Evolutionary conservation across 768 basidiomycete species (phyloP).

Genomic region (Leccinum ochraceum): DNA sequence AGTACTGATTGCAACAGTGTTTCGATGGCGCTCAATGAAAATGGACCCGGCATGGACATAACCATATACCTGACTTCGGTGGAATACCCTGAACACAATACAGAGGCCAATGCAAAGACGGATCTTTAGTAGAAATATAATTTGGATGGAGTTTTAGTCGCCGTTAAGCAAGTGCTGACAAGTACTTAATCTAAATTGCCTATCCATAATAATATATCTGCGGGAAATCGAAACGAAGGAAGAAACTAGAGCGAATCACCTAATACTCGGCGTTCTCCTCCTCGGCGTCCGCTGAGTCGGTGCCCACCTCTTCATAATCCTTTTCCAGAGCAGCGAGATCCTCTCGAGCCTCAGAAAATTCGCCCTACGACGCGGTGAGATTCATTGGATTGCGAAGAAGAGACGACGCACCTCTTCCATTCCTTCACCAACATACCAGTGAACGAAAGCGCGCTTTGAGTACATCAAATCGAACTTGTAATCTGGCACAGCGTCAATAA

Average conservation of each 20-base stretch:
- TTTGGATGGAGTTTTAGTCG: not conserved
- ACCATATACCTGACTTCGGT: conserved; percentile 10
- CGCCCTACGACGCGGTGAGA: conserved; percentile 54
- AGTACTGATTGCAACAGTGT: conserved; percentile 21
- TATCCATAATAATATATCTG: conserved; percentile 7
- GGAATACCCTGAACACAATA: not conserved
- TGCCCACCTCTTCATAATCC: conserved; percentile 90
- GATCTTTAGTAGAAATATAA: conserved; percentile 7
- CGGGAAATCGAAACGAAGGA: not conserved
- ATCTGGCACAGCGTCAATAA: conserved; percentile 46
- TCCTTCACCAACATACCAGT: conserved; percentile 98
- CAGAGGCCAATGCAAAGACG: not conserved
- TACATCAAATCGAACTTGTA: conserved; percentile 99
- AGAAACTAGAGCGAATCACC: conserved; percentile 8
- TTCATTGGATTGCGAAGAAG: conserved; percentile 1
- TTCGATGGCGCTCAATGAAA: conserved; percentile 31
- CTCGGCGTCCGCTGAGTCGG: conserved; percentile 72
- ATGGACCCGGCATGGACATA: conserved; percentile 42
- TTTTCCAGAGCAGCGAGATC: conserved; percentile 97
- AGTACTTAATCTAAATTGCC: conserved; percentile 10
- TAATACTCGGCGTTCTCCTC: conserved; percentile 60
- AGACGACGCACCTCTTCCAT: conserved; percentile 80
- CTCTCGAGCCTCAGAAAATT: conserved; percentile 98
- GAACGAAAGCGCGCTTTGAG: conserved; percentile 90
- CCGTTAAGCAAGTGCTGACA: conserved; percentile 12